These are phyloP conservation scores for Royoungia palumana DNA, from an alignment of 768 basidiomycete species.

Conservation along the genomic window DNA sequence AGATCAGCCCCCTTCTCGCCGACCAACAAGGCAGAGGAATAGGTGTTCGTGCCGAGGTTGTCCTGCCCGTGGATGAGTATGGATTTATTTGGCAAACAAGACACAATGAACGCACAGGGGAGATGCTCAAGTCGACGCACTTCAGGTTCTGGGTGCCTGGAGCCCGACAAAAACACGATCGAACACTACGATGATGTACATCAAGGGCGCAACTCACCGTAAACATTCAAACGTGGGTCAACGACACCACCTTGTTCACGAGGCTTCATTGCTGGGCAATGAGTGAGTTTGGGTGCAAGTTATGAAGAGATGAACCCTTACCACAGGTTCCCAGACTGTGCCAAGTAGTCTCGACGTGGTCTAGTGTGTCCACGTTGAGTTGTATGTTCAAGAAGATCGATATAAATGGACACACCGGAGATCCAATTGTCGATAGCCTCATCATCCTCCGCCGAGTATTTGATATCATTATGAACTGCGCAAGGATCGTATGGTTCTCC, in stretches of 20 bases:
- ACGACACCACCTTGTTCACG: constrained; percentile 64
- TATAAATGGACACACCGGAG: constrained; percentile 27
- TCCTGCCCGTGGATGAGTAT: constrained; percentile 38
- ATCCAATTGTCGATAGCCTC: constrained; percentile 71
- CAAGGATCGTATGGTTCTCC: constrained; percentile 48
- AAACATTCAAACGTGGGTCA: constrained; percentile 60
- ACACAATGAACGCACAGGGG: constrained; percentile 47
- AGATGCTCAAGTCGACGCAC: constrained; percentile 66
- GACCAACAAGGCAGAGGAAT: constrained; percentile 65
- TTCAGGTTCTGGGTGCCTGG: constrained; percentile 62
- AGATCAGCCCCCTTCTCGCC: constrained; percentile 68
- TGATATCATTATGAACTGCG: constrained; percentile 63
- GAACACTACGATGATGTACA: constrained; percentile 10
- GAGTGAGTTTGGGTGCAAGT: background rate
- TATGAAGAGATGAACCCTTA: background rate
- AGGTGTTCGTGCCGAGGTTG: constrained; percentile 70
- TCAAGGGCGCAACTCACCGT: constrained; percentile 26
- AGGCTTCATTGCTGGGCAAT: constrained; percentile 53
- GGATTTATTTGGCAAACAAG: background rate
- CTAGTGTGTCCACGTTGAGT: constrained; percentile 4
- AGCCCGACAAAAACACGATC: constrained; percentile 1
- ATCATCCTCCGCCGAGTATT: constrained; percentile 66
- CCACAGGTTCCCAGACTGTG: constrained; percentile 57
- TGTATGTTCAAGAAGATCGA: background rate
- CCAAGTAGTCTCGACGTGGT: constrained; percentile 78